phyloP scores from a whole-genome alignment of 2,329 filamentous ascomycete species.

The Alternaria sp. region DNA sequence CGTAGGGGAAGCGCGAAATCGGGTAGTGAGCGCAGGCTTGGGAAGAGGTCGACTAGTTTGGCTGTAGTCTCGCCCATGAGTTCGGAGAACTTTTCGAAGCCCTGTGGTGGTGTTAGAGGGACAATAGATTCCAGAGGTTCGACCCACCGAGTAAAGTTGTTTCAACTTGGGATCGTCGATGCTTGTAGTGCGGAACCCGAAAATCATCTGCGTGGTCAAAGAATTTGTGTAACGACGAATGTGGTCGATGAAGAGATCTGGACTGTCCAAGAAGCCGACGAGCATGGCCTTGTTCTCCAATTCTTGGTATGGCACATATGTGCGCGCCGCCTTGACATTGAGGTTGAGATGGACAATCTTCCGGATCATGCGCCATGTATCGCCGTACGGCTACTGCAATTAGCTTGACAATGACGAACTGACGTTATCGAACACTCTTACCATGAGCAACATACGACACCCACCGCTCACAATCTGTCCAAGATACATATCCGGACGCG shows the following conservation, averaged over 20 bases:
- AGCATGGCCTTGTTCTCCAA: constrained; percentile 64
- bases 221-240: constrained; percentile 58
- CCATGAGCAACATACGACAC: constrained; percentile 20
- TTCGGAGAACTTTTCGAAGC: constrained; percentile 51
- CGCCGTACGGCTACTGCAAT: constrained; percentile 16
- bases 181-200: constrained; percentile 48
- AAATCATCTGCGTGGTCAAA: constrained; percentile 58
- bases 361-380: constrained; percentile 23
- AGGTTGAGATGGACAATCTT: constrained; percentile 27
- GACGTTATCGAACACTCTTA: no score
- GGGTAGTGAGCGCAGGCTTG: constrained; percentile 51
- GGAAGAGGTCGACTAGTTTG: constrained; percentile 56
- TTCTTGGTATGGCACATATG: constrained; percentile 59
- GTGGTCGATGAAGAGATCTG: constrained; percentile 52
- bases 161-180: constrained; percentile 23
- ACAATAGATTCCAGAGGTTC: accelerated
- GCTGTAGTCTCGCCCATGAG: constrained; percentile 52
- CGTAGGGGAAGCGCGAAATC: constrained; percentile 40
- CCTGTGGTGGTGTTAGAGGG: constrained; percentile 46
- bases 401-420: no score
- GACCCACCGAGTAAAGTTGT: constrained; percentile 19
- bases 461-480: constrained; percentile 15
- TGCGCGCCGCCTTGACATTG: constrained; percentile 24
- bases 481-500: constrained; percentile 46
- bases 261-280: constrained; percentile 54